Base-by-base conservation (phyloP, 2,329 filamentous ascomycete species). In the Seiridium unicorne region DNA sequence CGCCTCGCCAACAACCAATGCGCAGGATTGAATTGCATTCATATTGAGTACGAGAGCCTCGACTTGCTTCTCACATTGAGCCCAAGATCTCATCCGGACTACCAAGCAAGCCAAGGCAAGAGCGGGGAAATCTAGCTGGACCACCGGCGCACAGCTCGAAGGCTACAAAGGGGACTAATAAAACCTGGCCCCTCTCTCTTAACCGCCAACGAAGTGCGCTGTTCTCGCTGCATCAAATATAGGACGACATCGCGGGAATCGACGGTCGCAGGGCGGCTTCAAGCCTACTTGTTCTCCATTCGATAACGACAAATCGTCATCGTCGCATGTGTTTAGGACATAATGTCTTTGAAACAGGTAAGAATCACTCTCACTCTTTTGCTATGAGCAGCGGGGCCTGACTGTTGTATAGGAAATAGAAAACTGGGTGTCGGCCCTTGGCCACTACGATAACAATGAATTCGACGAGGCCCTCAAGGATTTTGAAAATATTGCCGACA, bases 371-470 rank as follows among this genome's bases (percentile, higher is more conserved):
- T 18, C 31, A 53, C 57, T 58, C 68, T 60, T 51, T 8, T 53
- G 35, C 13, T 18, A 44, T 36, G 11, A 10, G 11, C 38, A 47
- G 44, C 54, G 34, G 34, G 26, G 58, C 63, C 60, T 64, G 47
- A 65, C 61, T 47, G 18, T 44, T 32, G 31, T 51, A 31, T 59
- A 96, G 93, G 95, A 99, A 90, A 99, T 99, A 77, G 94, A 98
- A 80, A 96, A 92, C 55, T 99, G 95, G 95, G 95, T 98, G 67
- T 83, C 89, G 74, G 95, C 95, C 76, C 87, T 99, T 59, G 88
- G 82, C 69, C 89, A 89, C 73, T 99, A 99, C 80, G 95, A 99
- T 79, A 95, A 94, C 79, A 96, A 97, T 78, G 92, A 99, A 72
- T 98, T 96, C 77, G 94, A 98, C 71, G 90, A 94, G 66, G 88